phyloP scores from a whole-genome alignment of 169 alveolate genomes.

The Besnoitia besnoiti region DNA sequence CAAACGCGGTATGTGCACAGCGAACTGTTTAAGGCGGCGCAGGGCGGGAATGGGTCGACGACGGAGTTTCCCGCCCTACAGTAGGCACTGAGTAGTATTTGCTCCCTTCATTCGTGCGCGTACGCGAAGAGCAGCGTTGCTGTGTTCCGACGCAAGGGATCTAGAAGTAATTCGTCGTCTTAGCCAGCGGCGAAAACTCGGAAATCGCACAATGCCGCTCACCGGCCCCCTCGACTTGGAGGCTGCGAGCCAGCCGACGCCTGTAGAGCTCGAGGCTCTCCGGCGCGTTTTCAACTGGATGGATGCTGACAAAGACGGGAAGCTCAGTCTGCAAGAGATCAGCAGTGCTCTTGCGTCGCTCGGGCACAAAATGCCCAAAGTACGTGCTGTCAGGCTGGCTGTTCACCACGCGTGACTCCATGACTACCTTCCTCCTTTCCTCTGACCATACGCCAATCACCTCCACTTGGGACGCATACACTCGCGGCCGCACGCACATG shows the following conservation, averaged over 20 bases:
- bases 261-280: conserved; percentile 74
- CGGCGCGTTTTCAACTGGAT: conserved; percentile 69
- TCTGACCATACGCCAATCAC: neutral
- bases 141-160: no score
- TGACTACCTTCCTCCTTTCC: no score
- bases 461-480: neutral
- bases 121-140: no score
- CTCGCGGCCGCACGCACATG: neutral
- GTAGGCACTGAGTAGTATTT: no score
- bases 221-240: conserved; percentile 37
- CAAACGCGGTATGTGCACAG: no score
- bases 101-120: no score
- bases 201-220: neutral
- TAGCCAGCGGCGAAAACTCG: no score
- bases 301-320: conserved; percentile 69
- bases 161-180: no score
- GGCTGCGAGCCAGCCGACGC: conserved; percentile 57
- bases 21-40: no score
- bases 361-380: conserved; percentile 60
- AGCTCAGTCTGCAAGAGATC: conserved; percentile 62
- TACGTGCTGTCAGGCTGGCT: neutral
- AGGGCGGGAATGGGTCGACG: no score
- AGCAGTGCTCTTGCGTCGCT: conserved; percentile 37
- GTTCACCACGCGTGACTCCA: no score
- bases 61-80: no score